phyloP scores from a whole-genome alignment of 2,329 filamentous ascomycete species.

The Epichloe sp. region DNA sequence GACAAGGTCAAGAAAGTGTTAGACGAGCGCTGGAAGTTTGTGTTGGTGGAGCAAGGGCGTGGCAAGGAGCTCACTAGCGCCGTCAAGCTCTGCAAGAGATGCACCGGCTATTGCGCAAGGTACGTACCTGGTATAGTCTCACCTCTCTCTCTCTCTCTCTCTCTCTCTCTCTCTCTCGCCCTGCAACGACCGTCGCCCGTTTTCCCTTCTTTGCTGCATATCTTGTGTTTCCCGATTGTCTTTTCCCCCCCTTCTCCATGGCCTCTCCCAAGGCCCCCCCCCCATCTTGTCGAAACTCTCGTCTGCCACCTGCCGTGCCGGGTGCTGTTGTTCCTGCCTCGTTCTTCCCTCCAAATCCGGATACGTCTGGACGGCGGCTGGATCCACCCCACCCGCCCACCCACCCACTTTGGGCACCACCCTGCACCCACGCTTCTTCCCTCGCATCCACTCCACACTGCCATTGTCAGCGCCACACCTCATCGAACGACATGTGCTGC shows the following conservation, averaged over 20 bases:
- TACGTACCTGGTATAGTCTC: slow-evolving; percentile 26
- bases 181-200: no score
- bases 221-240: neutral
- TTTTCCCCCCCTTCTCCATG: neutral
- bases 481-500: slow-evolving; percentile 5
- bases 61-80: slow-evolving; percentile 92
- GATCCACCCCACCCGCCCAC: neutral
- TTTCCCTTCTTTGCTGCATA: neutral
- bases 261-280: neutral
- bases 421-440: slow-evolving; percentile 4
- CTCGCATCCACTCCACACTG: slow-evolving; percentile 12
- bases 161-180: neutral
- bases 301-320: neutral
- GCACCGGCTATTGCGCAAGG: slow-evolving; percentile 80
- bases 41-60: slow-evolving; percentile 84
- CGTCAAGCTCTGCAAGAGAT: slow-evolving; percentile 92
- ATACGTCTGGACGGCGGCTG: slow-evolving; percentile 5
- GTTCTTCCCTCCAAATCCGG: neutral
- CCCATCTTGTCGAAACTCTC: no score
- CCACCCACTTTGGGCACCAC: slow-evolving; percentile 6
- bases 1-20: slow-evolving; percentile 90
- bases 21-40: slow-evolving; percentile 92
- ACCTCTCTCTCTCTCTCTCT: neutral
- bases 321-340: slow-evolving; percentile 4
- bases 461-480: slow-evolving; percentile 2